Evolutionary conservation across 345 rosid genomes (phyloP), one percentile per base, ranked within the genome.

Genomic region (Cardamine resedifolia): DNA sequence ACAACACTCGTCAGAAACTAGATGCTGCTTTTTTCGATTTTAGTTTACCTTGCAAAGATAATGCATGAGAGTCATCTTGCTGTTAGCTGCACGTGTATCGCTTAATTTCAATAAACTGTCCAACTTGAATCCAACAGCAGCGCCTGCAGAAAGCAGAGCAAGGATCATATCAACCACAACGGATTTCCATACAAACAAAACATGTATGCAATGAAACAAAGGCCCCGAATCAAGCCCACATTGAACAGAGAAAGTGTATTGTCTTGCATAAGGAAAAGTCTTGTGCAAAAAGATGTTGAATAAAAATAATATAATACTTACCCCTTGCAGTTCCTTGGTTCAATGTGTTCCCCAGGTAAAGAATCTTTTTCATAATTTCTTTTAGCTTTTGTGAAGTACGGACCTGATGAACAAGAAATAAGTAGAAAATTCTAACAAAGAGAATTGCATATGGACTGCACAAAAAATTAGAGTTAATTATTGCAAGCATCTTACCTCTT

Each of bases 311-410:
- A 24, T 14, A 38, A 65, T 67, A 63, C 85, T 77, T 67, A 90
- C 99, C 99, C 84, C 99, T 90, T 21, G 97, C 98, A 58, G 99
- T 96, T 84, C 99, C 99, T 77, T 96, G 97, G 83, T 92, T 96
- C 81, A 92, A 77, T 5, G 86, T 83, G 74, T 96, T 96, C 70
- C 99, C 99, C 66, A 96, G 81, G 71, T 80, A 85, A 59, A 96
- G 97, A 83, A 96, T 92, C 79, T 74, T 86, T 84, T 88, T 90
- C 99, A 96, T 87, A 64, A 92, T 96, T 71, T 90, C 98, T 82
- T 96, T 92, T 81, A 96, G 73, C 77, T 90, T 92, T 44, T 52
- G 70, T 57, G 98, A 96, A 71, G 69, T 82, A 48, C 98, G 93
- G 68, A 92, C 99, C 99, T 96, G 78, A 69, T 38, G 53, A 48